phyloP scores from a whole-genome alignment of 106 monocot species.

The Dendrobium chrysotoxum region DNA sequence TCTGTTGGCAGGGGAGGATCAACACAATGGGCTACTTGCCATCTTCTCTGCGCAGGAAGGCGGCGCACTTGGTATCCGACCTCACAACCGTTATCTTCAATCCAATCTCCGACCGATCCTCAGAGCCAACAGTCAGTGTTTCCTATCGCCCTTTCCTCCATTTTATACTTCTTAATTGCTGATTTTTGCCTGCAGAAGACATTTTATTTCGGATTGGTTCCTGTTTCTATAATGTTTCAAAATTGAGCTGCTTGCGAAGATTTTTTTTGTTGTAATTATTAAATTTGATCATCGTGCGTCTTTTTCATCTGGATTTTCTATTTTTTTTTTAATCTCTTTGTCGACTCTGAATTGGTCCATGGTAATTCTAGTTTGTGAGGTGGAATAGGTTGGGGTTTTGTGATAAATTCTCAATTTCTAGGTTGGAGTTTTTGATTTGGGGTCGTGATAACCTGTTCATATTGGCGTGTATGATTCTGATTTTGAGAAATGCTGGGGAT shows the following conservation, averaged over 20 bases:
- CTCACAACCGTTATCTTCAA: constrained; percentile 91
- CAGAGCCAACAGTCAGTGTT: constrained; percentile 36
- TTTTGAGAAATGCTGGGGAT: background rate
- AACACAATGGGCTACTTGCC: constrained; percentile 10
- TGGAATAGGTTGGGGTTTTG: background rate
- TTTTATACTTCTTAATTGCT: constrained; percentile 7
- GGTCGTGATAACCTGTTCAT: background rate
- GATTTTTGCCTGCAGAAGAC: background rate
- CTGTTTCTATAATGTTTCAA: background rate
- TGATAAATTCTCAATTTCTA: too few species aligned
- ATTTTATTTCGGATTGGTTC: background rate
- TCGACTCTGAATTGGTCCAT: background rate
- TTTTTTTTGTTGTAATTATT: background rate
- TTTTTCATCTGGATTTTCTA: background rate
- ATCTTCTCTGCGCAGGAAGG: constrained; percentile 55
- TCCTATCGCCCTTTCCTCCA: background rate
- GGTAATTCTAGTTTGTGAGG: background rate
- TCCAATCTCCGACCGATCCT: constrained; percentile 75
- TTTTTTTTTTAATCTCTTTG: background rate
- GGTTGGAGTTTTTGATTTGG: background rate
- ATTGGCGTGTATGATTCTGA: background rate
- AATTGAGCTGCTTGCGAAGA: background rate
- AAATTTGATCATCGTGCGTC: background rate
- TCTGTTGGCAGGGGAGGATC: background rate
- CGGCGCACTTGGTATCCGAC: constrained; percentile 78